A percentile compares a stretch with the other conserved stretches of the same genome.
These are phyloP conservation scores for Metarhizium rileyi DNA, from an alignment of 2,329 filamentous ascomycete genomes.

Conservation along the genomic window DNA sequence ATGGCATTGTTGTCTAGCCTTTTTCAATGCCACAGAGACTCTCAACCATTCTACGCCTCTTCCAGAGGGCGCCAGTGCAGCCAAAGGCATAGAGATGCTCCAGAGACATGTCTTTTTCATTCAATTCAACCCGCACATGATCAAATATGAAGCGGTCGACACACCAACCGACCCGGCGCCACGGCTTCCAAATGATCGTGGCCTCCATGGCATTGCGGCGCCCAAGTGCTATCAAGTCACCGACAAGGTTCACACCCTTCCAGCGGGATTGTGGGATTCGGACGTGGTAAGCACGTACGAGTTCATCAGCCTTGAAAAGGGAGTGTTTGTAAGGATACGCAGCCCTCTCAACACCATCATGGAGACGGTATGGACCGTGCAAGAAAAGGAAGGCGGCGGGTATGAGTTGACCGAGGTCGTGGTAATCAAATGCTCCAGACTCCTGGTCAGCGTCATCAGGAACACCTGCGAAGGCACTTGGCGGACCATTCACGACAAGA, in stretches of 20 bases:
- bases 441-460: constrained; percentile 40
- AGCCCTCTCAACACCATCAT: constrained; percentile 41
- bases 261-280: constrained; percentile 45
- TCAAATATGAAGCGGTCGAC: constrained; percentile 29
- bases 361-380: constrained; percentile 41
- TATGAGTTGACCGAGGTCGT: constrained; percentile 40
- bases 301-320: constrained; percentile 38
- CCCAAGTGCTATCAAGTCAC: constrained; percentile 37
- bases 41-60: constrained; percentile 34
- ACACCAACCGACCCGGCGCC: constrained; percentile 17
- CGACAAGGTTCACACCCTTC: constrained; percentile 40
- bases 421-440: constrained; percentile 38
- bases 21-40: constrained; percentile 35
- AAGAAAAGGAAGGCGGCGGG: constrained; percentile 19
- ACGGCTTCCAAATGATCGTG: constrained; percentile 20
- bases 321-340: constrained; percentile 41
- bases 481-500: constrained; percentile 39
- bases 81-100: constrained; percentile 33
- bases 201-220: constrained; percentile 14
- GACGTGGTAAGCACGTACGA: constrained; percentile 45
- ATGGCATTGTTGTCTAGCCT: constrained; percentile 11
- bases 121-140: constrained; percentile 41
- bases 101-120: constrained; percentile 44
- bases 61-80: constrained; percentile 25
- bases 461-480: constrained; percentile 41